Evolutionary conservation across 1,139 yeast genomes (phyloP).

Genomic region (Candida tunisiensis): DNA sequence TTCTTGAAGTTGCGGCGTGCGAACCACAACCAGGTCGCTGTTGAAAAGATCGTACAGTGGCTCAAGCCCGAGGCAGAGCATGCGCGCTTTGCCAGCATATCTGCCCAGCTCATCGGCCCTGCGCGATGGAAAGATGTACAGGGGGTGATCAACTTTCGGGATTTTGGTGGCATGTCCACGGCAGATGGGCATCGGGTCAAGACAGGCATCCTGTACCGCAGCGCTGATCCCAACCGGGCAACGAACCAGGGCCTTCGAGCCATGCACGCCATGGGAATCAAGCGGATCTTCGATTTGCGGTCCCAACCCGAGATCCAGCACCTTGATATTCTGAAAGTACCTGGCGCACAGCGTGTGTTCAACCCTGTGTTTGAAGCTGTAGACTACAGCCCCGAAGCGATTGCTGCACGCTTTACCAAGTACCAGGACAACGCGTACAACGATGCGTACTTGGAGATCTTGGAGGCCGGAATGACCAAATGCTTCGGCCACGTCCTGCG

Average conservation of each 20-base stretch:
- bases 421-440: slow-evolving; percentile 45
- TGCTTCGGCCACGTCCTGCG: slow-evolving; percentile 9
- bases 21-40: slow-evolving; percentile 5
- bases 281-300: slow-evolving; percentile 51
- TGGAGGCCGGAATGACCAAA: slow-evolving; percentile 27
- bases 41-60: slow-evolving; percentile 35
- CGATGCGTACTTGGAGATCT: slow-evolving; percentile 43
- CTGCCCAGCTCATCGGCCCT: slow-evolving; percentile 23
- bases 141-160: slow-evolving; percentile 62
- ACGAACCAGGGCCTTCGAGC: slow-evolving; percentile 16
- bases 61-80: slow-evolving; percentile 34
- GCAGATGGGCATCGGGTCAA: slow-evolving; percentile 22
- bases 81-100: slow-evolving; percentile 29
- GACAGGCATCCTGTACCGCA: slow-evolving; percentile 40
- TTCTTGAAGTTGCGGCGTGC: not conserved
- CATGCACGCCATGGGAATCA: slow-evolving; percentile 26
- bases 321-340: slow-evolving; percentile 25
- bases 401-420: slow-evolving; percentile 39
- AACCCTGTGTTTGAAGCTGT: slow-evolving; percentile 41
- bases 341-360: slow-evolving; percentile 35
- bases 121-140: slow-evolving; percentile 46
- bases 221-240: slow-evolving; percentile 28
- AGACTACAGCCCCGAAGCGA: slow-evolving; percentile 50
- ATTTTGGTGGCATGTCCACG: slow-evolving; percentile 55
- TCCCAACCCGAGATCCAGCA: slow-evolving; percentile 40